phyloP scores from a whole-genome alignment of 306 rosid species.

The Trichosanthes cucumerina region DNA sequence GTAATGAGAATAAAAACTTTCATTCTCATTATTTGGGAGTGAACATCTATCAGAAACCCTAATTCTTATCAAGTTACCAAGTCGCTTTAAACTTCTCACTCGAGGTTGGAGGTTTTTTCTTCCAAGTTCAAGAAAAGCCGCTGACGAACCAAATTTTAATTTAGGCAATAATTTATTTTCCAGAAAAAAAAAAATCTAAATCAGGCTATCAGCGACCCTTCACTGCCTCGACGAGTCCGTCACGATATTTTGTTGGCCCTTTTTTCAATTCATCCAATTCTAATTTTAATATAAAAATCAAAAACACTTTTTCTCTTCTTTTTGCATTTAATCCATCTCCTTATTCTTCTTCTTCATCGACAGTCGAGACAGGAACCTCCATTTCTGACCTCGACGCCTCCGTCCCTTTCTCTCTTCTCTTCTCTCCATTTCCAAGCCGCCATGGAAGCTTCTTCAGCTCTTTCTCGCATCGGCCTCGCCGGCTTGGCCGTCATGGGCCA shows the following conservation, averaged over 20 bases:
- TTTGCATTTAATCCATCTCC: not conserved
- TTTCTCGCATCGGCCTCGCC: constrained; percentile 83
- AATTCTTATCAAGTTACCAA: too few species aligned
- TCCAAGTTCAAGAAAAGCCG: too few species aligned
- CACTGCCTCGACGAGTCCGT: constrained; percentile 87
- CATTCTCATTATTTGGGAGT: too few species aligned
- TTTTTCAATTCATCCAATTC: not conserved
- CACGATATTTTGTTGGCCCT: constrained; percentile 13
- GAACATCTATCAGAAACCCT: too few species aligned
- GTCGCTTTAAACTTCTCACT: too few species aligned
- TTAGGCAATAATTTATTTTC: not conserved
- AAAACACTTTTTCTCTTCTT: not conserved
- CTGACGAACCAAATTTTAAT: not conserved
- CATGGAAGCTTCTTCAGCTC: constrained; percentile 57
- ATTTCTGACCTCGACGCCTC: constrained; percentile 3
- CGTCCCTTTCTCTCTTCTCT: not conserved
- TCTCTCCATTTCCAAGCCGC: not conserved
- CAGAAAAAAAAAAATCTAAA: not conserved
- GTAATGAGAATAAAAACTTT: too few species aligned
- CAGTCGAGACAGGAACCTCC: not conserved
- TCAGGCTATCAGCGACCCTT: constrained; percentile 31
- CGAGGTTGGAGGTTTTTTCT: too few species aligned
- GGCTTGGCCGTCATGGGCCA: constrained; percentile 99
- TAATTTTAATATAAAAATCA: not conserved
- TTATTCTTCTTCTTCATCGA: not conserved